A percentile compares a stretch with the other conserved stretches of the same genome.
phyloP scores from a whole-genome alignment of 257 asterid species.

The Phtheirospermum japonicum region DNA sequence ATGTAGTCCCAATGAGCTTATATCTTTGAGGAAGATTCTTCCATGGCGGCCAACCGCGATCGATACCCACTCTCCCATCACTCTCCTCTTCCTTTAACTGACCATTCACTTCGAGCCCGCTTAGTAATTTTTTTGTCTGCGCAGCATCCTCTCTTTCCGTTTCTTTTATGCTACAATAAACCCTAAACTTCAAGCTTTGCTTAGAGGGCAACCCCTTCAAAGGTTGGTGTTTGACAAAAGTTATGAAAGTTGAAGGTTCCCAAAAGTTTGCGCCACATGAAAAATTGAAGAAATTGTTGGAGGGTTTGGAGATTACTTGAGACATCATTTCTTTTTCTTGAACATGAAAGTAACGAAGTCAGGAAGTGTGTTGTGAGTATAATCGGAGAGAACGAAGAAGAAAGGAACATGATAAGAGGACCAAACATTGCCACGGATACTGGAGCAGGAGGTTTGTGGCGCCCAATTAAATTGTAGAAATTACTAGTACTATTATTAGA shows the following conservation, averaged over 20 bases:
- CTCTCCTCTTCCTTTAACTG: constrained; percentile 43
- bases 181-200: constrained; percentile 41
- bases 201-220: constrained; percentile 33
- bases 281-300: constrained; percentile 31
- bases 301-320: constrained; percentile 45
- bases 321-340: constrained; percentile 34
- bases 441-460: constrained; percentile 35
- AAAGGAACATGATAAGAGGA: constrained; percentile 35
- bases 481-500: no score
- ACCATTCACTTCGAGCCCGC: constrained; percentile 46
- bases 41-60: constrained; percentile 85
- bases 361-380: constrained; percentile 21
- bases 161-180: constrained; percentile 68
- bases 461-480: constrained; percentile 30
- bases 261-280: constrained; percentile 25
- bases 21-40: constrained; percentile 84
- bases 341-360: constrained; percentile 1
- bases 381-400: constrained; percentile 19
- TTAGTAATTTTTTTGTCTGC: constrained; percentile 32
- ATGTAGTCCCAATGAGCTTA: constrained; percentile 87
- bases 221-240: constrained; percentile 27
- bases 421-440: constrained; percentile 48
- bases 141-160: constrained; percentile 46
- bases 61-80: constrained; percentile 40
- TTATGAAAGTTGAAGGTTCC: constrained; percentile 39